These are phyloP conservation scores for Hymenoscyphus fraxineus DNA, from an alignment of 2,329 filamentous ascomycete species.

Conservation along the genomic window DNA sequence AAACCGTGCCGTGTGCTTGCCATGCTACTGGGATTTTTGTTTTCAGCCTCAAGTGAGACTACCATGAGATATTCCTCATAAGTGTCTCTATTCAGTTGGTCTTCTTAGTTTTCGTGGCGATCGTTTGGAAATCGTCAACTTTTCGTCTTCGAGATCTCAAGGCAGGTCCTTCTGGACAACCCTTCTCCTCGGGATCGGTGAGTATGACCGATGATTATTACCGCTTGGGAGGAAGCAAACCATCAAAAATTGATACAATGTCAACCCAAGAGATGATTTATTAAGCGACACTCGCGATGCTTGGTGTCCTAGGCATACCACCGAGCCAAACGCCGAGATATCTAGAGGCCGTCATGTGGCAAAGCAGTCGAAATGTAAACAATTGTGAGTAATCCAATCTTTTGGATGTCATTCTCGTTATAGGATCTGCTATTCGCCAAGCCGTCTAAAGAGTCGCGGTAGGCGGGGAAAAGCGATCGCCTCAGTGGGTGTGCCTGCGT, in stretches of 20 bases:
- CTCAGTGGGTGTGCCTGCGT: neutral
- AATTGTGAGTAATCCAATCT: neutral
- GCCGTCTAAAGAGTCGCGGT: neutral
- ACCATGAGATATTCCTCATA: neutral
- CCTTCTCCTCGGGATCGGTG: too few relatives aligned
- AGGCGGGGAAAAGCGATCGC: neutral
- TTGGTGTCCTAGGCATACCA: neutral
- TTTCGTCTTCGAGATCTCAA: too few relatives aligned
- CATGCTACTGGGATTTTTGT: neutral
- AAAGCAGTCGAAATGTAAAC: neutral
- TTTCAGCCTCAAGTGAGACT: neutral
- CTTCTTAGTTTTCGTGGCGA: neutral
- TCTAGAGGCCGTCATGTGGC: neutral
- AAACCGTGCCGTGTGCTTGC: neutral
- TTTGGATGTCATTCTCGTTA: neutral
- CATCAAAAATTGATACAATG: too few relatives aligned
- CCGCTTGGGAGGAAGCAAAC: too few relatives aligned
- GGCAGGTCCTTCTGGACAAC: too few relatives aligned
- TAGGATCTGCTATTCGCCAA: neutral
- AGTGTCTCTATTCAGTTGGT: neutral
- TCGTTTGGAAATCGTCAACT: neutral
- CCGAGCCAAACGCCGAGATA: neutral
- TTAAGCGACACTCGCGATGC: too few relatives aligned
- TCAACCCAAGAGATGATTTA: too few relatives aligned
- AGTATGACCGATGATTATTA: too few relatives aligned